A percentile compares a stretch with the other conserved stretches of the same genome.
These are phyloP conservation scores for Serpula lacrymans DNA, from an alignment of 768 basidiomycete species.

Conservation along the genomic window DNA sequence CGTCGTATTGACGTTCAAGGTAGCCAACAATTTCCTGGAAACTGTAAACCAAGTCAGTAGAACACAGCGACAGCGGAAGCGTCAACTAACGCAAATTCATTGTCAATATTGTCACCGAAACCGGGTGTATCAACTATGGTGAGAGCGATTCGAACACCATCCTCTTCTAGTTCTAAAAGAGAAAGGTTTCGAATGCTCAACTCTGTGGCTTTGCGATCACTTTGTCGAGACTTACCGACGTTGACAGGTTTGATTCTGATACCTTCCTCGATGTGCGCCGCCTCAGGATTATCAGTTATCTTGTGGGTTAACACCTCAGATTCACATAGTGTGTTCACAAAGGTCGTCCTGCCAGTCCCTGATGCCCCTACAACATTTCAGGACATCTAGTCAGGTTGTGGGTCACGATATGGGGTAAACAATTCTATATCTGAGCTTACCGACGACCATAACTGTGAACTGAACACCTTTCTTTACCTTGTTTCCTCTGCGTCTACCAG, in stretches of 20 bases:
- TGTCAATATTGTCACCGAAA: slow-evolving; percentile 98
- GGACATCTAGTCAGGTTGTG: slow-evolving; percentile 10
- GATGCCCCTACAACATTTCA: slow-evolving; percentile 74
- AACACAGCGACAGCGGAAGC: slow-evolving; percentile 5
- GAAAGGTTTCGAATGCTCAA: slow-evolving; percentile 1
- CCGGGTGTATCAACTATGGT: slow-evolving; percentile 99
- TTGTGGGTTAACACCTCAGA: slow-evolving; percentile 89
- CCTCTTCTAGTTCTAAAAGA: slow-evolving; percentile 87
- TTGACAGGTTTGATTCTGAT: slow-evolving; percentile 94
- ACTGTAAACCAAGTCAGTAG: slow-evolving; percentile 36
- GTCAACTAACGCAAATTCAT: slow-evolving; percentile 86
- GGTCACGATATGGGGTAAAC: slow-evolving; percentile 6
- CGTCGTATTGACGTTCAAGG: slow-evolving; percentile 98
- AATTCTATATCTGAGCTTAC: slow-evolving; percentile 57
- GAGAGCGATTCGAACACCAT: slow-evolving; percentile 95
- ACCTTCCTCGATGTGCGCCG: slow-evolving; percentile 91
- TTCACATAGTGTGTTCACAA: slow-evolving; percentile 99
- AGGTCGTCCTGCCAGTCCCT: slow-evolving; percentile 96
- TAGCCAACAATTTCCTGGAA: slow-evolving; percentile 97
- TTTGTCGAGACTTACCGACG: slow-evolving; percentile 55
- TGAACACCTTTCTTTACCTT: slow-evolving; percentile 99
- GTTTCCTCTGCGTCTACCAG: slow-evolving; percentile 83
- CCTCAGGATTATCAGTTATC: slow-evolving; percentile 76
- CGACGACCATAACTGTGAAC: slow-evolving; percentile 97
- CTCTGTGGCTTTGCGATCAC: not conserved